Conservation (phyloP, 1,284 basidiomycete genomes). For the Puccinia horiana region DNA sequence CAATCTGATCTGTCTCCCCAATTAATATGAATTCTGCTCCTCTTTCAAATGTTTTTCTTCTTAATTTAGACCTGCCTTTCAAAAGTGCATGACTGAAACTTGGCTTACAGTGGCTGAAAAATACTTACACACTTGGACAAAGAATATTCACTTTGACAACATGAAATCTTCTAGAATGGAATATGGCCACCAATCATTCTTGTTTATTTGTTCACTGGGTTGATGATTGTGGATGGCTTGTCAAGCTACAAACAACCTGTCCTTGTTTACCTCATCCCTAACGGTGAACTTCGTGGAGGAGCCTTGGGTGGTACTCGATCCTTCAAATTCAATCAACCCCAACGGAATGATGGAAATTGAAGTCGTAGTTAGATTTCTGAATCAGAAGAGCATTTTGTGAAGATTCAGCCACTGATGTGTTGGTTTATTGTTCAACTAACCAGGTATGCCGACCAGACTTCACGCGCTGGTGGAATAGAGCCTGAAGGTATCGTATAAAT, state of each 20-base stretch:
- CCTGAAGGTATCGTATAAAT: constrained; percentile 95
- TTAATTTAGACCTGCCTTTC: too few relatives aligned
- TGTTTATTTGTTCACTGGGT: constrained; percentile 56
- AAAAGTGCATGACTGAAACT: too few relatives aligned
- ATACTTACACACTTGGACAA: too few relatives aligned
- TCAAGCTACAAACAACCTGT: constrained; percentile 97
- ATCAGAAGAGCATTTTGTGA: background rate
- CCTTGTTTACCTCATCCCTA: constrained; percentile 97
- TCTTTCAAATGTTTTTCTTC: too few relatives aligned
- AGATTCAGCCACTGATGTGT: background rate
- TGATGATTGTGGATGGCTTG: constrained; percentile 88
- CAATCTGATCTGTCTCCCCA: too few relatives aligned
- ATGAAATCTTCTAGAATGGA: too few relatives aligned
- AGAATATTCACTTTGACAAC: too few relatives aligned
- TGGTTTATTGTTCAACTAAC: constrained; percentile 7
- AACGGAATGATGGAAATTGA: constrained; percentile 99
- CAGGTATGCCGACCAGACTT: constrained; percentile 76
- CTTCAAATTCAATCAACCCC: constrained; percentile 88
- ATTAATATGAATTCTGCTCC: too few relatives aligned
- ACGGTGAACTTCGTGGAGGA: constrained; percentile 97
- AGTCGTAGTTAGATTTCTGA: constrained; percentile 52
- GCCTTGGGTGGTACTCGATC: constrained; percentile 99
- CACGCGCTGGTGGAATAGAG: constrained; percentile 94
- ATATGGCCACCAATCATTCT: too few relatives aligned
- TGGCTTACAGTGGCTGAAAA: too few relatives aligned